These are phyloP conservation scores for Casaregolazyma suthepensis DNA, from an alignment of 1,139 yeast genomes.

Conservation along the genomic window DNA sequence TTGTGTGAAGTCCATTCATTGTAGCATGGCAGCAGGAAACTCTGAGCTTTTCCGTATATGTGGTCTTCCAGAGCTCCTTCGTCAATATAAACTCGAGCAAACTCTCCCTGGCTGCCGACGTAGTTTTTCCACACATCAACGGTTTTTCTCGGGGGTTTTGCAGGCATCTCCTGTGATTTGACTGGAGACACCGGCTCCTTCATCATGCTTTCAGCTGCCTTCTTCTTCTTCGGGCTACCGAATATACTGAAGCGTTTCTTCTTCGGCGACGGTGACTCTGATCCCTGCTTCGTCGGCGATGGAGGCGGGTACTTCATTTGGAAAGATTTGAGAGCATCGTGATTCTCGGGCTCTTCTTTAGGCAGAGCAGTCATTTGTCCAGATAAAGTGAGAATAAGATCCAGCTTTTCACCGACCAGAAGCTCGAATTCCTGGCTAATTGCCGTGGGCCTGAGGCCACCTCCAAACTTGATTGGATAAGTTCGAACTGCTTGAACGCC, in stretches of 20 bases:
- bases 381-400: constrained; percentile 65
- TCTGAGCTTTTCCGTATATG: constrained; percentile 49
- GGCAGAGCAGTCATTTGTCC: constrained; percentile 26
- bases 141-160: not conserved
- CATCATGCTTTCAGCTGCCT: not conserved
- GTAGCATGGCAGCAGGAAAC: constrained; percentile 55
- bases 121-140: constrained; percentile 33
- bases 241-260: constrained; percentile 17
- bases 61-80: constrained; percentile 56
- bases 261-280: constrained; percentile 15
- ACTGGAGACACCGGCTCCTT: not conserved
- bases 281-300: constrained; percentile 9
- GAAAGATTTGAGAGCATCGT: not conserved
- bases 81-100: constrained; percentile 69
- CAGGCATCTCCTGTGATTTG: not conserved
- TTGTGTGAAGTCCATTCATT: constrained; percentile 63
- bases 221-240: constrained; percentile 19
- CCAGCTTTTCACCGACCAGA: constrained; percentile 55
- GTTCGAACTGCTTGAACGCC: constrained; percentile 83
- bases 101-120: constrained; percentile 80
- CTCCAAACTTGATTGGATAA: constrained; percentile 47
- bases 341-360: not conserved
- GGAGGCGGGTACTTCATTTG: not conserved
- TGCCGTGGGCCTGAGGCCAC: constrained; percentile 27
- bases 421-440: constrained; percentile 81